phyloP scores from a whole-genome alignment of 2,329 filamentous ascomycete genomes.

The Botrytis cinerea region DNA sequence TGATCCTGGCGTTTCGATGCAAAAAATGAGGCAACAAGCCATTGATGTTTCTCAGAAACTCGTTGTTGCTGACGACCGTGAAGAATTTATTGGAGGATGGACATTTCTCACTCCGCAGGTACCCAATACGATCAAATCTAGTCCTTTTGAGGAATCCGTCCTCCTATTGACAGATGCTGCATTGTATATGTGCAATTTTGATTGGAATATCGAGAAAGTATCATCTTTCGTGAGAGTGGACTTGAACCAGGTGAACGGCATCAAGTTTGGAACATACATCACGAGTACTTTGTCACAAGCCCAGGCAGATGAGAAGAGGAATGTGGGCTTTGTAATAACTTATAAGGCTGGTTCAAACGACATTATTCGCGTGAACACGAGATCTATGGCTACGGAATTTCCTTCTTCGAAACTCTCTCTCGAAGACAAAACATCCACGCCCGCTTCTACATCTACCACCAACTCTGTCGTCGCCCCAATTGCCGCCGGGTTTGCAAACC shows the following conservation, averaged over 20 bases:
- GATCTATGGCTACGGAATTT: slow-evolving; percentile 65
- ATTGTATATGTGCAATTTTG: slow-evolving; percentile 85
- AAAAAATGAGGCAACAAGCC: slow-evolving; percentile 81
- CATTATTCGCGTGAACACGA: slow-evolving; percentile 78
- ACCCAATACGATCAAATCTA: slow-evolving; percentile 67
- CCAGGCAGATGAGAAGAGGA: slow-evolving; percentile 75
- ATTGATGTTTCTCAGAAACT: slow-evolving; percentile 87
- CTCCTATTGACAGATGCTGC: slow-evolving; percentile 83
- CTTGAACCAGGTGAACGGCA: slow-evolving; percentile 68
- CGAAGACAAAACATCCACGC: slow-evolving; percentile 29
- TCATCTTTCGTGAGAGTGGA: slow-evolving; percentile 86
- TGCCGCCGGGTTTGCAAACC: slow-evolving; percentile 21
- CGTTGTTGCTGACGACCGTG: slow-evolving; percentile 77
- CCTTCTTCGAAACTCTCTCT: slow-evolving; percentile 36
- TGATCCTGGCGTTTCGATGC: slow-evolving; percentile 85
- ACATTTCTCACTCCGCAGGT: slow-evolving; percentile 76
- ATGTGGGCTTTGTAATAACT: slow-evolving; percentile 79
- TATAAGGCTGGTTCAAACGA: slow-evolving; percentile 74
- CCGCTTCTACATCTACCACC: slow-evolving; percentile 21
- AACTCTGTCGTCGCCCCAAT: slow-evolving; percentile 28
- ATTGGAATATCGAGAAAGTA: slow-evolving; percentile 95
- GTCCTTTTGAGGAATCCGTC: slow-evolving; percentile 84
- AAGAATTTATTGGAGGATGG: slow-evolving; percentile 89
- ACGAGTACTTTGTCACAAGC: slow-evolving; percentile 79
- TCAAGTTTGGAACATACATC: slow-evolving; percentile 85